Evolutionary conservation across 306 rosid species (phyloP), one percentile per base, ranked within the genome.

Genomic region (Vigna unguiculata): DNA sequence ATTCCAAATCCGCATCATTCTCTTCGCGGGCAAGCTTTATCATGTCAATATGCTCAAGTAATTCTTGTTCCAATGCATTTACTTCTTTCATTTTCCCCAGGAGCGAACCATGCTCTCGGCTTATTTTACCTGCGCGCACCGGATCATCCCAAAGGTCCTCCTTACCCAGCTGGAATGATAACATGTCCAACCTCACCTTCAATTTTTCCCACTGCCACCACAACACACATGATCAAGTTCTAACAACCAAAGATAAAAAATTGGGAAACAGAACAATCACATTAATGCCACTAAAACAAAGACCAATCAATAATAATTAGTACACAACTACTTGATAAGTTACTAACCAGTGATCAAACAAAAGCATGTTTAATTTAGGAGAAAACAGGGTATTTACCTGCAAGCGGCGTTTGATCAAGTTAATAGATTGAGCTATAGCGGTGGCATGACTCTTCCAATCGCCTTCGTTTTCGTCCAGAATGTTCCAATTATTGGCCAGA

Each of bases 391-490:
- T 9, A 53, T 13, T 34, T 61, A 90, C 99, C 97, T 90, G 88
- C 58, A 89, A 85, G 14, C 97, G 91, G 69, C 89, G 96, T 90
- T 95, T 95, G 77, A 92, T 91, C 11, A 92, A 57, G 74, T 86
- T 83, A 83, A 91, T 87, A 36, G 99, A 92, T 67, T 89, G 97
- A 28, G 99, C 97, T 54, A 95, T 74, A 19, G 97, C 93, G 17
- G 92, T 21, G 43, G 97, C 97, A 38, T 95, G 97, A 70, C 97
- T 95, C 87, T 84, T 95, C 99, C 99, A 95, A 78, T 92, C 96
- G 40, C 82, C 67, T 61, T 95, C 93, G 55, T 83, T 78, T 75
- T 91, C 96, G 5, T 85, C 87, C 0, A 89, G 86, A 78, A 92
- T 89, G 32, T 75, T 17, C 97, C 97, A 95, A 71, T 86, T 86